Conservation (phyloP, 1,284 basidiomycete genomes). For the Pseudozyma sp. region DNA sequence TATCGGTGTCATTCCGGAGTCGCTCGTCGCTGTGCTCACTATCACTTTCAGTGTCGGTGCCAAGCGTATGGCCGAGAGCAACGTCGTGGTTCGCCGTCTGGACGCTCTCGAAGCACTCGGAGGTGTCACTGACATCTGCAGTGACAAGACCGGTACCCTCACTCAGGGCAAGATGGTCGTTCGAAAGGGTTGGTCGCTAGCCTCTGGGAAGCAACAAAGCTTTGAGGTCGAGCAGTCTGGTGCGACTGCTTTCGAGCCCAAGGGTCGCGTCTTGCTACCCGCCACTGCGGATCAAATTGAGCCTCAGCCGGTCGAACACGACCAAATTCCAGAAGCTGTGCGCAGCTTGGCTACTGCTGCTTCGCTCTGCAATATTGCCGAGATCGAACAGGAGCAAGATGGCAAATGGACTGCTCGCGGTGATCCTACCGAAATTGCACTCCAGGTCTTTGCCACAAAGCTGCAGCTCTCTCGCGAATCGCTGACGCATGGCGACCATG, state of each 20-base stretch:
- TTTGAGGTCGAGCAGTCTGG: conserved; percentile 56
- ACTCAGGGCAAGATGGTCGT: conserved; percentile 66
- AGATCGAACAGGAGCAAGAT: conserved; percentile 42
- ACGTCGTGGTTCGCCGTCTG: conserved; percentile 62
- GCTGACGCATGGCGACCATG: conserved; percentile 24
- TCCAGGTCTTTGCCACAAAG: conserved; percentile 58
- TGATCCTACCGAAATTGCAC: conserved; percentile 63
- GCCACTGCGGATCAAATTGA: conserved; percentile 9
- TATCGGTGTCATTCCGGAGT: conserved; percentile 67
- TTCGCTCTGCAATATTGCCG: conserved; percentile 63
- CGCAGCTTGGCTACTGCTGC: conserved; percentile 50
- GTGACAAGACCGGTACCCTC: conserved; percentile 65
- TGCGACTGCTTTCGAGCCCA: conserved; percentile 53
- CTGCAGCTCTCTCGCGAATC: conserved; percentile 44
- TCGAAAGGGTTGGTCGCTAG: conserved; percentile 51
- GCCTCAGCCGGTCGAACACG: conserved; percentile 18
- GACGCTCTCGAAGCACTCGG: conserved; percentile 64
- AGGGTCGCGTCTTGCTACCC: conserved; percentile 38
- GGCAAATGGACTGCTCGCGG: conserved; percentile 53
- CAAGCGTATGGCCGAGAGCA: conserved; percentile 62
- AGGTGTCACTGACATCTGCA: conserved; percentile 59
- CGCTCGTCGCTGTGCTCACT: conserved; percentile 70
- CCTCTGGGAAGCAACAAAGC: conserved; percentile 23
- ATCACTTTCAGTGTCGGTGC: conserved; percentile 64
- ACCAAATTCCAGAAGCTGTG: conserved; percentile 32